Base-by-base conservation (phyloP, 2,329 filamentous ascomycete species). In the Stachybotrys chlorohalonatus region DNA sequence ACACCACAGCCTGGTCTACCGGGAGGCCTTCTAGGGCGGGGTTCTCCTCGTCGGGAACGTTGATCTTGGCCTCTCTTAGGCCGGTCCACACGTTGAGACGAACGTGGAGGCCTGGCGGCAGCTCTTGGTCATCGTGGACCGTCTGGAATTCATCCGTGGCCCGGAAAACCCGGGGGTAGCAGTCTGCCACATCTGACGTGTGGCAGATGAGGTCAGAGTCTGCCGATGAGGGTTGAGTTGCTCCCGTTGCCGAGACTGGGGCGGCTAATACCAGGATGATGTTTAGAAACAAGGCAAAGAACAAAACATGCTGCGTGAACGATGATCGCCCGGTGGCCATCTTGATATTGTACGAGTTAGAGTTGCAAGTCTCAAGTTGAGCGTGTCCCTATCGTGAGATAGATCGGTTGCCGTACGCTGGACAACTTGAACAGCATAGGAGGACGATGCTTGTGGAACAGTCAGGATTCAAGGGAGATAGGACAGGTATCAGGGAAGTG, bases 101-200 rank as follows among this genome's bases (percentile, higher is more conserved):
- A 52, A 88, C 77, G 64, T 89, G 85, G 5, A 89, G 75, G 6
- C 85, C 85, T 0, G 75, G 69, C 1, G 85, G 85, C 4, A 89
- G 64, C 45, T 86, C 79, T 66, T 89, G 85, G 60, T 86, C 85
- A 42, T 82, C 76, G 56, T 76, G 81, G 47, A 89, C 75, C 7
- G 70, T 63, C 65, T 86, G 83, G 59, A 88, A 89, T 55, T 86
- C 77, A 51, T 84, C 70, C 1, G 84, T 88, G 1, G 85, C 74
- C 54, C 79, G 73, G 57, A 89, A 89, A 2, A 85, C 58, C 51
- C 76, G 78, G 1, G 85, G 83, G 60, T 89, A 89, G 67, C 85
- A 89, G 55, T 86, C 84, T 49, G 75, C 68, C 0, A 75, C 71
- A 60, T 85, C 75, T 51, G 76, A 71, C 47, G 80, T 82, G 65